Base-by-base conservation (phyloP, 176 grass and related monocot genomes). In the Juncus effusus region DNA sequence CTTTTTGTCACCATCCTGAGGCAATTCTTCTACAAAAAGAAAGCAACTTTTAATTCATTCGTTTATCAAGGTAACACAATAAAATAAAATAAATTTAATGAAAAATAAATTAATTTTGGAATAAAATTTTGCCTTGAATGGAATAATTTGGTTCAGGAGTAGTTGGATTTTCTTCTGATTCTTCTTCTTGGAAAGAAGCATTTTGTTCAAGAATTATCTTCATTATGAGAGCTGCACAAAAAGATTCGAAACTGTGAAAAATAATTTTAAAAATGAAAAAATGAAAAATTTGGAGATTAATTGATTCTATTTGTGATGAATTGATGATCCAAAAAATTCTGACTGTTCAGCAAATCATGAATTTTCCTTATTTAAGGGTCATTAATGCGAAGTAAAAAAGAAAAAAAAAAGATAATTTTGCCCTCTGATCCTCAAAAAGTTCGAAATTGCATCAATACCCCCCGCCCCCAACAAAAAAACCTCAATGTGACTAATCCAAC, bases 1-100 rank as follows among this genome's bases (percentile, higher is more conserved):
- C 81, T 64, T 77, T 37, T 64, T 77, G 37, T 0, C 9, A 16
- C 11, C 51, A 77, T 68, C 60, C 73, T 68, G 70, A 63, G 52
- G 40, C 45, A 62, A 69, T 64, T 70, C 47, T 65, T 47, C 44
- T 47, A 47, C 44, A 47, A 47, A 47, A 47, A 28, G 19, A 28
- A 28, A 28, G 19, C 0, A 28, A 28, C 19, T 28, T 28, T 28
- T 28, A 28, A 47, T 47, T 47, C 4, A 5, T 47, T 47, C 4
- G 4, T 47, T 86, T 85, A 65, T 38, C 72, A 78, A 2, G 50
- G 9, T 69, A 75, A 36, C 37, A 47, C 13, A 42, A n/a, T 12
- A 67, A 58, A 42, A 51, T 3, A 66, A 28, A 28, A 28, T 28
- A 28, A 28, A 28, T 28, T 28, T 28, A 28, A 28, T 28, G 19